phyloP scores from a whole-genome alignment of 2,329 filamentous ascomycete genomes.

The Trichoderma lentiforme region DNA sequence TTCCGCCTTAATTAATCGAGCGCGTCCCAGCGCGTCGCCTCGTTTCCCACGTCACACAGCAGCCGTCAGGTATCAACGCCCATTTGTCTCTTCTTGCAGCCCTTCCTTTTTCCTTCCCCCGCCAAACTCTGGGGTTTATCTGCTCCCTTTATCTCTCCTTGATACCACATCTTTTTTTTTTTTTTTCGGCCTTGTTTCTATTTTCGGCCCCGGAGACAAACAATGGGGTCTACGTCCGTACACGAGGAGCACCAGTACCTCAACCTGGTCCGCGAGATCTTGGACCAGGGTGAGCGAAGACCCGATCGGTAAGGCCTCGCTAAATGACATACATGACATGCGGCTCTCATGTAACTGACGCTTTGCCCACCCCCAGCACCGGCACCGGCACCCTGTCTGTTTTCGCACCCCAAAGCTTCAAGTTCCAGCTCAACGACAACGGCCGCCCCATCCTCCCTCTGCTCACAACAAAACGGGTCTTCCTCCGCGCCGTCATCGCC shows the following conservation, averaged over 20 bases:
- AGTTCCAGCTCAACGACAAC: slow-evolving; percentile 72
- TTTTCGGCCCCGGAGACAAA: not conserved
- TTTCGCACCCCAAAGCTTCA: slow-evolving; percentile 82
- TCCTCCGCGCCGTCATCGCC: slow-evolving; percentile 81
- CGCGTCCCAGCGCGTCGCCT: not conserved
- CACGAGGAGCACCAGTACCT: slow-evolving; percentile 97
- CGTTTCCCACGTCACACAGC: not conserved
- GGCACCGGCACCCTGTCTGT: slow-evolving; percentile 90
- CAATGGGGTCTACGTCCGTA: slow-evolving; percentile 20
- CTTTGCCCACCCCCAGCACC: slow-evolving; percentile 53
- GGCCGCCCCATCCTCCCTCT: slow-evolving; percentile 73
- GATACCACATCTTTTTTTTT: too few relatives aligned
- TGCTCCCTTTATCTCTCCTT: not conserved
- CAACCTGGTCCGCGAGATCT: slow-evolving; percentile 79
- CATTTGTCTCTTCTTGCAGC: not conserved
- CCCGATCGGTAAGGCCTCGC: slow-evolving; percentile 67
- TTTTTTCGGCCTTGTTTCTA: not conserved
- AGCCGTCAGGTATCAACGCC: not conserved
- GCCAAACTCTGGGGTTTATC: not conserved
- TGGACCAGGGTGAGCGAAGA: slow-evolving; percentile 78
- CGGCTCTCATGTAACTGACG: not conserved
- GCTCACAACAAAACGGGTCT: slow-evolving; percentile 95
- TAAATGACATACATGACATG: not conserved
- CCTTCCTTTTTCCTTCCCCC: not conserved
- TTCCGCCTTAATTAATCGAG: not conserved